Conservation (phyloP, 2,329 filamentous ascomycete genomes). For the Monosporascus sp. region DNA sequence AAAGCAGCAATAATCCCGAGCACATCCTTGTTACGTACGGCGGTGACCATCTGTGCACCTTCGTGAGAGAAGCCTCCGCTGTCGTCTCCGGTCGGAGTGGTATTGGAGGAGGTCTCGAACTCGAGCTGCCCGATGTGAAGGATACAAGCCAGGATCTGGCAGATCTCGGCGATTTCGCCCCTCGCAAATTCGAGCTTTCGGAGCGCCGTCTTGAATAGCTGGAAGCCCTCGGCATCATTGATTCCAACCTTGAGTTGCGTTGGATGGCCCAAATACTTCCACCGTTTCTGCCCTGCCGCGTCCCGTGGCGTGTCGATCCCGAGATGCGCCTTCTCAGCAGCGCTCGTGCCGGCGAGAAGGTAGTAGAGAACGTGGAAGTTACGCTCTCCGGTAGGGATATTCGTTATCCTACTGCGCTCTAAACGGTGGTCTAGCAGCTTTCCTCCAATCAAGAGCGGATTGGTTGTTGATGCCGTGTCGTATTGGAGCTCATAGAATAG, state of each 20-base stretch:
- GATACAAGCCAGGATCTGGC: slow-evolving; percentile 87
- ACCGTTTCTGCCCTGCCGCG: slow-evolving; percentile 63
- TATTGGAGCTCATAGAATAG: slow-evolving; percentile 97
- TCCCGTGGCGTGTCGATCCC: slow-evolving; percentile 45
- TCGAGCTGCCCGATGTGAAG: slow-evolving; percentile 97
- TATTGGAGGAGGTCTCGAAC: slow-evolving; percentile 77
- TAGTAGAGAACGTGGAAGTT: slow-evolving; percentile 98
- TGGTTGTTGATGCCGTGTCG: slow-evolving; percentile 78
- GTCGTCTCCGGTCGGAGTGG: slow-evolving; percentile 75
- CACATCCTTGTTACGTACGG: slow-evolving; percentile 90
- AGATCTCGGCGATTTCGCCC: slow-evolving; percentile 92
- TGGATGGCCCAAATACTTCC: slow-evolving; percentile 93
- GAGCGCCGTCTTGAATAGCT: slow-evolving; percentile 93
- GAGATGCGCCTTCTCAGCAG: slow-evolving; percentile 83
- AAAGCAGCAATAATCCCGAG: slow-evolving; percentile 87
- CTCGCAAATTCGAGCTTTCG: slow-evolving; percentile 91
- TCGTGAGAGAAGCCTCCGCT: slow-evolving; percentile 96
- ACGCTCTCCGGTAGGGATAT: slow-evolving; percentile 90
- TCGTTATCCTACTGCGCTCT: slow-evolving; percentile 84
- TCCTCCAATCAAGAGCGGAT: slow-evolving; percentile 84
- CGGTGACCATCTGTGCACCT: slow-evolving; percentile 77
- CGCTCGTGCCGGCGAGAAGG: slow-evolving; percentile 83
- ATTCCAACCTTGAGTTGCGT: slow-evolving; percentile 96
- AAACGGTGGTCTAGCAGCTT: slow-evolving; percentile 92
- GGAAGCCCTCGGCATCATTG: slow-evolving; percentile 92